Evolutionary conservation across 176 grass and related monocot species (phyloP), one percentile per base, ranked within the genome.

Genomic region (Canna indica): DNA sequence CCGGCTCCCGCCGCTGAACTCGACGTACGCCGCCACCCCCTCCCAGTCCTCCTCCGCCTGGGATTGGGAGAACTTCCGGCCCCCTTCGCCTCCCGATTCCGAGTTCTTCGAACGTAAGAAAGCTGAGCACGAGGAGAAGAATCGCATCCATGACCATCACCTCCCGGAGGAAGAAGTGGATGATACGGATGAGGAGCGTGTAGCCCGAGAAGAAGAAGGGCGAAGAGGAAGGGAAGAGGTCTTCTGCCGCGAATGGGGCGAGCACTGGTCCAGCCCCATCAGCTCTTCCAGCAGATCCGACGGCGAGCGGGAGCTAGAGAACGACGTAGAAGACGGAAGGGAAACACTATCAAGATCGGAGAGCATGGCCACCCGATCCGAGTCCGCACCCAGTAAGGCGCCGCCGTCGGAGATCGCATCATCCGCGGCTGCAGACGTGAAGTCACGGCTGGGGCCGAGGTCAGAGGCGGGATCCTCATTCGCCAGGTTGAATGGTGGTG

Each of bases 31-130:
- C 4, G 78, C 86, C 24, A 99, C 95, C 59, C 94, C 94, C 11
- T 86, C 90, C 31, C 78, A 80, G 69, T 88, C 95, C 7, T 99
- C 95, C 18, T 99, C 95, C 18, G 82, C 82, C 35, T 99, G 95
- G 90, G 95, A 99, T 7, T 99, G 95, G 95, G 90, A 93, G 78
- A 93, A 93, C 66, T 88, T 83, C 84, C 83, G 81, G 69, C 95
- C 95, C 26, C 95, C 95, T 78, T 99, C 95, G 26, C 90, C 90
- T 50, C 95, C 95, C 28, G 84, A 94, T 77, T 99, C 95, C 3
- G 95, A 99, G 66, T 99, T 87, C 68, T 99, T 90, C 46, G 86
- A 90, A 4, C 89, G 95, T 15, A 80, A 78, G 56, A 93, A 90
- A 80, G 73, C 82, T 11, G 89, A 99, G 69, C 63, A 85, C 46